These are phyloP conservation scores for Claviceps purpurea DNA, from an alignment of 2,329 filamentous ascomycete species.

Conservation along the genomic window DNA sequence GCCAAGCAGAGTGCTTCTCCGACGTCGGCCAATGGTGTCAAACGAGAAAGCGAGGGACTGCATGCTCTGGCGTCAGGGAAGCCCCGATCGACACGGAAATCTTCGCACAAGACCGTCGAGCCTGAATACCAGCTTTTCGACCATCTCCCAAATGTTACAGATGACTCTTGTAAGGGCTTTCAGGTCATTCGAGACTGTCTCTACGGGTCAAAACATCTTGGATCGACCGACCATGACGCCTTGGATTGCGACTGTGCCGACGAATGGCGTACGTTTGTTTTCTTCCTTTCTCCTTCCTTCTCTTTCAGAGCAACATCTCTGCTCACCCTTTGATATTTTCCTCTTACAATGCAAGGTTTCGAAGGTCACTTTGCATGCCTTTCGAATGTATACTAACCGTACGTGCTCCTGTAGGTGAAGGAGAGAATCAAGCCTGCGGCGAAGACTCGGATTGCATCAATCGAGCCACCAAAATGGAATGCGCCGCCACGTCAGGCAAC, in stretches of 20 bases:
- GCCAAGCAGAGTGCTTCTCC: conserved; percentile 21
- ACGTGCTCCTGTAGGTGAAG: conserved; percentile 31
- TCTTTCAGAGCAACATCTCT: background rate
- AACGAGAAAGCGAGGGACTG: conserved; percentile 24
- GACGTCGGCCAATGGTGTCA: conserved; percentile 32
- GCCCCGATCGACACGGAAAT: conserved; percentile 60
- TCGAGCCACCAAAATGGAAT: conserved; percentile 95
- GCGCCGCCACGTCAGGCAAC: conserved; percentile 61
- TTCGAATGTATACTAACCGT: background rate
- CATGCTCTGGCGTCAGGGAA: conserved; percentile 37
- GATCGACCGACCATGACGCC: conserved; percentile 76
- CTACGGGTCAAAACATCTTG: conserved; percentile 84
- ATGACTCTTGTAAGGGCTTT: conserved; percentile 63
- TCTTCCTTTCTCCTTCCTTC: background rate
- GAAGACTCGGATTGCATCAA: conserved; percentile 99
- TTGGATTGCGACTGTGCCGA: conserved; percentile 91
- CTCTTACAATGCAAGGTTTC: background rate
- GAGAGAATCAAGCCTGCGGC: conserved; percentile 72
- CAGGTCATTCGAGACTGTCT: conserved; percentile 72
- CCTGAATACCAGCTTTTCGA: conserved; percentile 54
- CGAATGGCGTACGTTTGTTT: conserved; percentile 69
- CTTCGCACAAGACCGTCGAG: conserved; percentile 51
- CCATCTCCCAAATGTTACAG: conserved; percentile 65
- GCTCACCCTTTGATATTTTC: background rate
- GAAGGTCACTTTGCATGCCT: no score